Base-by-base conservation (phyloP, 2,329 filamentous ascomycete genomes). In the Cladosporium velox region DNA sequence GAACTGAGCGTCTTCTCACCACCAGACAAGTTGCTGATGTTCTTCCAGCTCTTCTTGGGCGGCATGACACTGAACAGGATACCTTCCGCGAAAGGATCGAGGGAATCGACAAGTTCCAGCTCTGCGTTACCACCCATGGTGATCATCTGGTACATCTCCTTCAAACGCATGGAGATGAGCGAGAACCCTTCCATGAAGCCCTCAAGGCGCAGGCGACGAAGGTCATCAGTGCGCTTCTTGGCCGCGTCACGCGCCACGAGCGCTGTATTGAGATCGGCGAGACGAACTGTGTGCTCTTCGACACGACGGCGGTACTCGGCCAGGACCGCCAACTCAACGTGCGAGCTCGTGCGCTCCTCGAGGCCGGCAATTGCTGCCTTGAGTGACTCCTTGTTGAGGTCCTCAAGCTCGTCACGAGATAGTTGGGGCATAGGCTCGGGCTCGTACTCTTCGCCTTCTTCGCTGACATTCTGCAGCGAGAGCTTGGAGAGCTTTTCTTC, bases 61-160 rank as follows among this genome's bases (percentile, higher is more conserved):
- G 95, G 96, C 95, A 99, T 99, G 71, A 99, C 96, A 65, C 90
- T 94, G 83, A 99, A 99, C 58, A 97, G 78, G 69, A 99, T 98
- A 30, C 95, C 95, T 79, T 99, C 95, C 7, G 91, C 93, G 83
- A 99, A 99, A 0, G 95, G 95, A 77, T 99, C 96, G 2, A 99
- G 83, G 21, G 90, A 94, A 81, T 99, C 95, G 49, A 99, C 95
- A 28, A 99, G 88, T 79, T 99, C 96, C 14, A 99, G 87, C 81
- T 99, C 95, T 0, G 95, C 95, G 74, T 99, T 99, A 65, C 95
- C 95, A 68, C 95, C 95, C 93, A 99, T 98, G 26, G 95, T 99
- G 77, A 99, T 99, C 93, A 99, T 97, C 78, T 99, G 95, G 81
- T 99, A 99, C 95, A 99, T 99, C 76, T 99, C 95, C 83, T 99